phyloP scores from a whole-genome alignment of 2,329 filamentous ascomycete species.

The Fusarium sp. region DNA sequence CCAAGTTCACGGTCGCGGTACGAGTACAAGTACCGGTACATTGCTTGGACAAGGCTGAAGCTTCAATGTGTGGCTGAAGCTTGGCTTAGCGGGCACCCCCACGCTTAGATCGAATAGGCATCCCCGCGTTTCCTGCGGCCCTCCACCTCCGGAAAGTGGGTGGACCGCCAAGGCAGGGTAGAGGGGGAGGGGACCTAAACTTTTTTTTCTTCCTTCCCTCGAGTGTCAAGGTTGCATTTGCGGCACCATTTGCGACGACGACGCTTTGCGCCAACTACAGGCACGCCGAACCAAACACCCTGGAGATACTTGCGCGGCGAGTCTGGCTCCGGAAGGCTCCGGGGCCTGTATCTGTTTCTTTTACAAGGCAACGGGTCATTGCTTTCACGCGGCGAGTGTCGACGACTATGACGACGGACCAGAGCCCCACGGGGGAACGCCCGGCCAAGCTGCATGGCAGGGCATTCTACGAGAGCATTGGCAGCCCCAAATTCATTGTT shows the following conservation, averaged over 20 bases:
- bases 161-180: slow-evolving; percentile 9
- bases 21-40: slow-evolving; percentile 31
- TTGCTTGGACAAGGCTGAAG: slow-evolving; percentile 24
- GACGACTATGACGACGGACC: slow-evolving; percentile 53
- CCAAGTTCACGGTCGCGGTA: slow-evolving; percentile 12
- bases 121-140: slow-evolving; percentile 37
- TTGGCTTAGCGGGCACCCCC: slow-evolving; percentile 10
- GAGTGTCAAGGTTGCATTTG: neutral
- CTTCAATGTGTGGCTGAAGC: slow-evolving; percentile 12
- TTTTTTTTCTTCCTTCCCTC: slow-evolving; percentile 29
- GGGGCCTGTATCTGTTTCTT: slow-evolving; percentile 33
- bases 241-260: neutral
- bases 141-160: slow-evolving; percentile 26
- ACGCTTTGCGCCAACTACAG: slow-evolving; percentile 16
- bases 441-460: slow-evolving; percentile 81
- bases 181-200: neutral
- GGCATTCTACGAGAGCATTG: slow-evolving; percentile 95
- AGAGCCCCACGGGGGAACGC: slow-evolving; percentile 39
- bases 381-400: slow-evolving; percentile 43
- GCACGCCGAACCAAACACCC: slow-evolving; percentile 17
- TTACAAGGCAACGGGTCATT: slow-evolving; percentile 6
- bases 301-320: slow-evolving; percentile 42
- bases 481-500: slow-evolving; percentile 89
- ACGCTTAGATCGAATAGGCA: neutral
- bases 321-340: slow-evolving; percentile 44